phyloP scores from a whole-genome alignment of 78 protist species.

The Dictyostelium brefeldianum region DNA sequence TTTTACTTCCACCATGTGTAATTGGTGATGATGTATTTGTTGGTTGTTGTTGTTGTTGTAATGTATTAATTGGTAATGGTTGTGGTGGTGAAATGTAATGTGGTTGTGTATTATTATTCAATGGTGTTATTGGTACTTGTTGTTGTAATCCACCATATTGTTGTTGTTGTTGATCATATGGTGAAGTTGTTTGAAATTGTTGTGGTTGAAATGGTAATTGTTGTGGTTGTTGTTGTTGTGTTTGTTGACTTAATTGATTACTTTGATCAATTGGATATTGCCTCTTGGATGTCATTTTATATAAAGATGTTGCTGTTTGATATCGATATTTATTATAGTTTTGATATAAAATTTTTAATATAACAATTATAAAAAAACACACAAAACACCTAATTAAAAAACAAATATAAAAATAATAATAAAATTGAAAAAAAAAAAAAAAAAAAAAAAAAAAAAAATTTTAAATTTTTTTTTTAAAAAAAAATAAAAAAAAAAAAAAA shows the following conservation, averaged over 20 bases:
- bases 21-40: background rate
- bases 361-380: no score
- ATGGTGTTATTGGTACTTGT: background rate
- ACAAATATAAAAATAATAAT: no score
- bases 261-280: conserved; percentile 10
- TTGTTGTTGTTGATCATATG: background rate
- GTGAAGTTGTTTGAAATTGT: conserved; percentile 9
- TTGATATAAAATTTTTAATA: no score
- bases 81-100: background rate
- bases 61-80: background rate
- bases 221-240: conserved; percentile 3
- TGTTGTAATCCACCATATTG: background rate
- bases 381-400: no score
- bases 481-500: no score
- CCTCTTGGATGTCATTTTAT: background rate
- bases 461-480: no score
- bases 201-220: conserved; percentile 16
- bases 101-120: background rate
- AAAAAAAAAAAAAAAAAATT: no score
- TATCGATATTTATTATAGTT: no score
- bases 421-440: no score
- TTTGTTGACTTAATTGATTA: conserved; percentile 4
- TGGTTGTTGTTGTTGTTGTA: conserved; percentile 16
- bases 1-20: background rate
- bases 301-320: background rate